Base-by-base conservation (phyloP, 2,329 filamentous ascomycete genomes). In the Gyromitra esculenta region DNA sequence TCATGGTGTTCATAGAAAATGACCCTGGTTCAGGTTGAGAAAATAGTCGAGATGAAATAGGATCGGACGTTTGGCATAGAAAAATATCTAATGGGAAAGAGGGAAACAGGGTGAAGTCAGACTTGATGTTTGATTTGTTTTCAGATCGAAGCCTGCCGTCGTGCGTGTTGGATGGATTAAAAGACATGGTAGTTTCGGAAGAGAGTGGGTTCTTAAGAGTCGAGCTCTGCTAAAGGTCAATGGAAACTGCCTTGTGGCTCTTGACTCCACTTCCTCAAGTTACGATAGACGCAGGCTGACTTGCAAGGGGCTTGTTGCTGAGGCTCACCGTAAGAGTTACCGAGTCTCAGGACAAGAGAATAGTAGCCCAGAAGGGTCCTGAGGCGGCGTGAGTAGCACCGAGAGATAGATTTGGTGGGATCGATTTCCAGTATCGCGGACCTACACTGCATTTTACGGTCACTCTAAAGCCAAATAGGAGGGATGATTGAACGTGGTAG, bases 151-250 rank as follows among this genome's bases (percentile, higher is more conserved):
- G 52, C 31, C 21, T 64, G 41, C 72, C 63, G 59, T 57, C 59
- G 59, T 65, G 52, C 64, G 50, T 67, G 71, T 57, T 62, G 45
- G 64, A 43, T 70, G 52, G 52, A 65, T 69, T 70, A 50, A 64
- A 52, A 60, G 64, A 31, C 71, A 74, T 70, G 70, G 64, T 74
- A 59, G 59, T 52, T 59, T 69, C 57, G 57, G 64, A 56, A 59
- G 71, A 69, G 75, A 41, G 75, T 65, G 64, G 75, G 64, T 66
- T 57, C 75, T 77, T 77, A 75, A 77, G 70, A 73, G 74, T 59
- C 15, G 43, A 76, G 73, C 56, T 76, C 56, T 67, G 54, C 43
- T 63, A 48, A 57, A 74, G 56, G 56, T 68, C 56, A 25, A 68
- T 71, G 68, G 65, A 63, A 56, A 43, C 64, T 69, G 63, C 54